Conservation (phyloP, 805 yeast species). For the Ascoidea asiatica region DNA sequence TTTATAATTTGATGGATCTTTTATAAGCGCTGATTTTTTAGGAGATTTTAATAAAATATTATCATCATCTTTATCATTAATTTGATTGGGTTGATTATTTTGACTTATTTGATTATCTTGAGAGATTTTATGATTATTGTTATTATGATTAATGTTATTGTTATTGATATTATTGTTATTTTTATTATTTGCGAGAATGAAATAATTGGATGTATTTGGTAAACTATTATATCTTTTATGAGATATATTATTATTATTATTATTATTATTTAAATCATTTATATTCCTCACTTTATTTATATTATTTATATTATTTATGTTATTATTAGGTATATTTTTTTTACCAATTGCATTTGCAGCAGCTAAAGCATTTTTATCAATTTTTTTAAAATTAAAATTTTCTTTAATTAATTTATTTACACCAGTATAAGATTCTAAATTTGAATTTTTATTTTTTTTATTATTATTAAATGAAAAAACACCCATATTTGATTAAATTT, state of each 20-base stretch:
- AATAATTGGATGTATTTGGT: not conserved
- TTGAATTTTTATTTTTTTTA: too few species aligned
- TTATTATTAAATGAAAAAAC: not conserved
- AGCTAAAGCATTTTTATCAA: not conserved
- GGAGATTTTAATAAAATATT: too few species aligned
- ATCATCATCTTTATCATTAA: too few species aligned
- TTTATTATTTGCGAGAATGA: not conserved
- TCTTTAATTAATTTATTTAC: not conserved
- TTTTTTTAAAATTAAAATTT: too few species aligned
- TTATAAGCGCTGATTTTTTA: too few species aligned
- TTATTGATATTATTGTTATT: not conserved
- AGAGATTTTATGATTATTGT: not conserved
- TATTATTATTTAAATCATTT: too few species aligned
- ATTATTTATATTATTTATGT: too few species aligned
- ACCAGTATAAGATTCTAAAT: not conserved
- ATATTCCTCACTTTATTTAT: too few species aligned
- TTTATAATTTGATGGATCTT: too few species aligned
- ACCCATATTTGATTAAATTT: not conserved
- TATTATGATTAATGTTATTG: not conserved
- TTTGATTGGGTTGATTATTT: too few species aligned
- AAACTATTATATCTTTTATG: not conserved
- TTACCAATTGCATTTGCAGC: not conserved
- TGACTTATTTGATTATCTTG: too few species aligned
- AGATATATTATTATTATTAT: not conserved
- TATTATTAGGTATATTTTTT: not conserved